Conservation (phyloP, 306 rosid genomes). For the Astragalus membranaceus region DNA sequence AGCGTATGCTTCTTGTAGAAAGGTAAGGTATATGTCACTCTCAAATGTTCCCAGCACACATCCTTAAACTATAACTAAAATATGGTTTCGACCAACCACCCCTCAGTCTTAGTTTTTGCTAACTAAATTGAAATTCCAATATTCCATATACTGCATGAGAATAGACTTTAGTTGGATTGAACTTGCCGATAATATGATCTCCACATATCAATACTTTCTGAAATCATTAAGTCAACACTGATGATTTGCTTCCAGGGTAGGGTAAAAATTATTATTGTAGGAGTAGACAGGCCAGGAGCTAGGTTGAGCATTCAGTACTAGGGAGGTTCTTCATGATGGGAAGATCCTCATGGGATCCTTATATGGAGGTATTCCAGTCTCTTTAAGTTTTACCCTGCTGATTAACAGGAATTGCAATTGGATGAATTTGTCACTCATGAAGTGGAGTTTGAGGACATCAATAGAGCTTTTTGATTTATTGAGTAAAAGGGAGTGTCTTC, state of each 20-base stretch:
- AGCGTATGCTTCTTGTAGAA: conserved; percentile 65
- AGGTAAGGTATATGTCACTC: conserved; percentile 35
- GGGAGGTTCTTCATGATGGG: conserved; percentile 53
- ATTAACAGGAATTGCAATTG: conserved; percentile 55
- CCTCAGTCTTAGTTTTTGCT: background rate
- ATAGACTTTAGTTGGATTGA: no score
- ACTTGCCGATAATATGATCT: no score
- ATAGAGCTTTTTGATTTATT: conserved; percentile 74
- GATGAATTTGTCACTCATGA: conserved; percentile 77
- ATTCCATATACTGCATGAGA: background rate
- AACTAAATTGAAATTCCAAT: background rate
- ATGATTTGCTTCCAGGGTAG: conserved; percentile 52
- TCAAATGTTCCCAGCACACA: background rate
- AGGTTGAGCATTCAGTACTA: conserved; percentile 35
- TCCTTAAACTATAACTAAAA: no score
- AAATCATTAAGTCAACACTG: background rate
- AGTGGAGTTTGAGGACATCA: conserved; percentile 59
- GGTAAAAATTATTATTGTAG: conserved; percentile 83
- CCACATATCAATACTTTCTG: no score
- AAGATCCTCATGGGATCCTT: conserved; percentile 58
- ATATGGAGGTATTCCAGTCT: no score
- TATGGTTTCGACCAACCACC: no score
- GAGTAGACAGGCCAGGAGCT: conserved; percentile 58
- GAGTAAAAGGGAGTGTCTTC: conserved; percentile 49
- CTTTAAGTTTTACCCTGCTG: background rate